These are phyloP conservation scores for Syncephalis fuscata DNA, from an alignment of 371 early-diverging fungal genomes.

Conservation along the genomic window DNA sequence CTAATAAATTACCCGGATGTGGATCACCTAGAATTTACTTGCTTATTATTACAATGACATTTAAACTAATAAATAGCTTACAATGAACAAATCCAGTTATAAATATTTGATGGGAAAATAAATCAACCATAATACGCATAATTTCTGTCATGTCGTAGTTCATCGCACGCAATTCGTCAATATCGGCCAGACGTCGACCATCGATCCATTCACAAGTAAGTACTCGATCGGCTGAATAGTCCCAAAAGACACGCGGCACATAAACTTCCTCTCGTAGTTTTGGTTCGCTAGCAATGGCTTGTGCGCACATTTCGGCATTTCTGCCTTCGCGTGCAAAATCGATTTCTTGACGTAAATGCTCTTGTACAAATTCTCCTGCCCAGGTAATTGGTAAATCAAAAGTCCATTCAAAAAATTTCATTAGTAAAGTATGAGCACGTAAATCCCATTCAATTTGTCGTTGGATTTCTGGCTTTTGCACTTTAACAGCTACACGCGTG, in stretches of 20 bases:
- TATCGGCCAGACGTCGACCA: conserved; percentile 43
- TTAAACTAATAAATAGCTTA: conserved; percentile 10
- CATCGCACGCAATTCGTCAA: conserved; percentile 16
- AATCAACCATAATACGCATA: conserved; percentile 60
- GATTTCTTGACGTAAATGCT: conserved; percentile 66
- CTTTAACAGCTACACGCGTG: conserved; percentile 72
- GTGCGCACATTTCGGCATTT: conserved; percentile 50
- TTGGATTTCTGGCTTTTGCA: conserved; percentile 78
- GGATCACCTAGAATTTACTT: conserved; percentile 33
- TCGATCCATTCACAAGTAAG: conserved; percentile 82
- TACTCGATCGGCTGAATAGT: conserved; percentile 48
- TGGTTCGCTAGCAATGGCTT: conserved; percentile 33
- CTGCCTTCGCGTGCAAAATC: conserved; percentile 72
- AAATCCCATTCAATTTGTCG: conserved; percentile 76
- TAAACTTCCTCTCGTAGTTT: conserved; percentile 32
- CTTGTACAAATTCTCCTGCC: conserved; percentile 56
- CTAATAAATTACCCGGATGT: conserved; percentile 75
- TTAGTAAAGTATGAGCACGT: conserved; percentile 36
- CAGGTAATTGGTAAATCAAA: conserved; percentile 79
- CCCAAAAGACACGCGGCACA: conserved; percentile 66
- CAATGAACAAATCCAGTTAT: conserved; percentile 77
- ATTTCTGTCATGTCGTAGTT: conserved; percentile 26
- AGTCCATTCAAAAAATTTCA: conserved; percentile 39
- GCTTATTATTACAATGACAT: background rate
- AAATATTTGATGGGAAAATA: conserved; percentile 84